Base-by-base conservation (phyloP, 768 basidiomycete genomes). In the Trametes elegans region DNA sequence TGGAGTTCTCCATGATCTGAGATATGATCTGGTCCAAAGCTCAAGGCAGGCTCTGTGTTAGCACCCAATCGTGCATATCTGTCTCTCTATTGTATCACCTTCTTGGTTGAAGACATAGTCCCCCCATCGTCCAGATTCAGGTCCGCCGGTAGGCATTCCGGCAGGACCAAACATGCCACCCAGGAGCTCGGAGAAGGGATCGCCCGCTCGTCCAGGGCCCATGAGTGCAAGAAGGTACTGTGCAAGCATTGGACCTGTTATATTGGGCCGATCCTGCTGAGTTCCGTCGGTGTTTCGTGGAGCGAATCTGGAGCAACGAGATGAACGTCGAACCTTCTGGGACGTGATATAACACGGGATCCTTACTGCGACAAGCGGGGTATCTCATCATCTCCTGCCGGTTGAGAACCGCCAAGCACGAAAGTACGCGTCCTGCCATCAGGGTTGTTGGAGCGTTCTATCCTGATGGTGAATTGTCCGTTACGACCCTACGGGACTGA, bases 41-140 rank as follows among this genome's bases (percentile, higher is more conserved):
- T 59, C 27, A 50, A 13, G 21, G 23, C 28, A 49, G 18, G 11
- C 16, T 21, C n/a, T 5, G 7, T 21, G 7, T 62, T 74, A 51
- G 2, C 34, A 31, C 2, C 14, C 2, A 18, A 16, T 14, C 26
- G 40, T n/a, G n/a, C n/a, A n/a, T 18, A 14, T 14, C 13, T 28
- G 34, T 14, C 10, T 50, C n/a, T n/a, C n/a, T n/a, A n/a, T n/a
- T n/a, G n/a, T n/a, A n/a, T n/a, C n/a, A 85, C 93, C 90, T 79
- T 93, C 90, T 71, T 96, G 90, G 59, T 84, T 90, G 64, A 93
- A 89, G 5, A 90, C 94, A 73, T 96, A 97, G 68, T 97, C 94
- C 3, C 94, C 94, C 80, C 86, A 81, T 64, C 83, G 75, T 1
- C 88, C 85, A 29, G 71, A 72, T 51, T 78, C 75, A 3, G 79